Percentiles rank a stretch among this genome's conserved stretches.
phyloP scores from a whole-genome alignment of 2,329 filamentous ascomycete genomes.

The Escovopsis weberi region DNA sequence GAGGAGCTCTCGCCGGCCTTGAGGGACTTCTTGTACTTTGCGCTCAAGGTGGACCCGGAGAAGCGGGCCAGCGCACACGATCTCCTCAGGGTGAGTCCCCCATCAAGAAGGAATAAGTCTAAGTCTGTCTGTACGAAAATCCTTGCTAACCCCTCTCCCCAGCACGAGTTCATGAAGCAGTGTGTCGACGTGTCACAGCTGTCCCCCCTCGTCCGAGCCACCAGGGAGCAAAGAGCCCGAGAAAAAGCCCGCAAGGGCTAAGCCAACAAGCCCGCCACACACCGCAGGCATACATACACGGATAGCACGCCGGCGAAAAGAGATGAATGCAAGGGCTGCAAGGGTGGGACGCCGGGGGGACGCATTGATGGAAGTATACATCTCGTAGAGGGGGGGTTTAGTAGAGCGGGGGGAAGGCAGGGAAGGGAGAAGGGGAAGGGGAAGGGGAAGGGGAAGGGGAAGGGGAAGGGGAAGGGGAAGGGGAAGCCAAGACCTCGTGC shows the following conservation, averaged over 20 bases:
- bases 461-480: no score
- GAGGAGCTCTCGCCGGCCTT: conserved; percentile 68
- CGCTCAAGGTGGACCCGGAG: conserved; percentile 91
- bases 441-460: no score
- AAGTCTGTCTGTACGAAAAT: neutral
- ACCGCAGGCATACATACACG: no score
- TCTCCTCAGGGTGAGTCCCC: conserved; percentile 61
- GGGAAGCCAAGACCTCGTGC: no score
- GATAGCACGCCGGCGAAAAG: no score
- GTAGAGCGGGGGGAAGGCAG: no score
- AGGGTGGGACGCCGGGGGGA: no score
- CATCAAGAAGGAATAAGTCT: no score
- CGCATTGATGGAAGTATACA: no score
- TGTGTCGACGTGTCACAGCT: conserved; percentile 64
- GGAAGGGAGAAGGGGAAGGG: no score
- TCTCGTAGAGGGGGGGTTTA: no score
- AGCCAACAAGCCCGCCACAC: neutral
- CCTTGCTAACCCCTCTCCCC: conserved; percentile 14
- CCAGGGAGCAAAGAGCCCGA: conserved; percentile 69
- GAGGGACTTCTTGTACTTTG: conserved; percentile 82
- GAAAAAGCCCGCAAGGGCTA: conserved; percentile 62
- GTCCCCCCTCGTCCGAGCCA: conserved; percentile 74
- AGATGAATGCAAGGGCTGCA: no score
- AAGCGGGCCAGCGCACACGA: conserved; percentile 93
- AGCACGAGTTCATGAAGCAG: conserved; percentile 71